Conservation (phyloP, 345 rosid genomes). For the Pistacia integerrima region DNA sequence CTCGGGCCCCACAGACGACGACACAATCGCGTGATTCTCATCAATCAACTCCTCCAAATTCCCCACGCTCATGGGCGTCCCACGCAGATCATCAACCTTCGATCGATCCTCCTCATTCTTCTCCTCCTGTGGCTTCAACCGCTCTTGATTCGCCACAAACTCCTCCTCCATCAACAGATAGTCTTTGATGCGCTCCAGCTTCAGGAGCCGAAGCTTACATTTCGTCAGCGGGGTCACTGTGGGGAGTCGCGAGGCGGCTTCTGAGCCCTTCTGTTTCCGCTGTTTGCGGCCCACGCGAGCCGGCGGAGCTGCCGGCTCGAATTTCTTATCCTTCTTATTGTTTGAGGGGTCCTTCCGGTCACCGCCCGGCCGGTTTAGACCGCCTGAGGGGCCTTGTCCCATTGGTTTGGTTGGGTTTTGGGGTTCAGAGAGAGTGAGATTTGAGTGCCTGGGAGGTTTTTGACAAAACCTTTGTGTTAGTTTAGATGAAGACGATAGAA, state of each 20-base stretch:
- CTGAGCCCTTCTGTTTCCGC: conserved; percentile 42
- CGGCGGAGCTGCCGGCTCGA: conserved; percentile 35
- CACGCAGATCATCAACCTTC: conserved; percentile 32
- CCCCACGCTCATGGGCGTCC: conserved; percentile 39
- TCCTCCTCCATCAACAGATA: conserved; percentile 56
- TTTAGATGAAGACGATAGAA: too few relatives aligned
- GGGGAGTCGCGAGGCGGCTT: conserved; percentile 38
- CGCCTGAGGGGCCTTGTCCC: conserved; percentile 54
- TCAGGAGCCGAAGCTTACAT: conserved; percentile 54
- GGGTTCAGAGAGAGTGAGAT: neutral
- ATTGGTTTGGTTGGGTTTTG: conserved; percentile 14
- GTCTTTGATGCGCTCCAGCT: conserved; percentile 55
- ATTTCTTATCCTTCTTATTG: conserved; percentile 42
- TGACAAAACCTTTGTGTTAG: neutral
- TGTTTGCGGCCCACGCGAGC: conserved; percentile 34
- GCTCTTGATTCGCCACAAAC: conserved; percentile 55
- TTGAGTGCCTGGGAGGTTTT: neutral
- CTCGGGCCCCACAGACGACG: conserved; percentile 59
- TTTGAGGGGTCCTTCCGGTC: conserved; percentile 40
- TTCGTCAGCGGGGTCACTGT: conserved; percentile 45
- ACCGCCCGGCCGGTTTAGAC: conserved; percentile 41
- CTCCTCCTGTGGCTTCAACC: conserved; percentile 61
- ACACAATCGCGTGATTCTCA: conserved; percentile 67
- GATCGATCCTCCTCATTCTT: conserved; percentile 42
- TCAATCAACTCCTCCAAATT: conserved; percentile 64